phyloP scores from a whole-genome alignment of 1,284 basidiomycete species.

The Moniliophthora roreri region DNA sequence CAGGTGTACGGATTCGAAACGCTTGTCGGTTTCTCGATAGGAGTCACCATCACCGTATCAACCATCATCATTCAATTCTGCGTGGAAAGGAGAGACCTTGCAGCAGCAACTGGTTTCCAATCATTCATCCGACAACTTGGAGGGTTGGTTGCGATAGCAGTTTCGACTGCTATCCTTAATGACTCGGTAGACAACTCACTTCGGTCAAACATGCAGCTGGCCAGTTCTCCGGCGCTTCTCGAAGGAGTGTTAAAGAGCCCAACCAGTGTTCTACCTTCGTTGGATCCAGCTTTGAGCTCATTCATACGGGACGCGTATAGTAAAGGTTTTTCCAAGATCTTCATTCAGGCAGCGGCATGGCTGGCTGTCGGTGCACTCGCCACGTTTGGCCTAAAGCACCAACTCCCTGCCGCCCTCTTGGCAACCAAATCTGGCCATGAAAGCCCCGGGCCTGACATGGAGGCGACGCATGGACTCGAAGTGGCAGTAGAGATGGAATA shows the following conservation, averaged over 20 bases:
- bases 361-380: background rate
- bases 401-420: background rate
- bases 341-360: background rate
- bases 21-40: constrained; percentile 1
- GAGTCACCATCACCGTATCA: constrained; percentile 1
- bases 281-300: background rate
- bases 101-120: background rate
- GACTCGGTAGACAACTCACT: background rate
- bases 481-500: too few species aligned
- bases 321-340: background rate
- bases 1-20: background rate
- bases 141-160: background rate
- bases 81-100: background rate
- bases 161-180: background rate
- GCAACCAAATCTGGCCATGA: background rate
- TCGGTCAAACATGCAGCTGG: background rate
- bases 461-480: too few species aligned
- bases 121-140: constrained; percentile 1
- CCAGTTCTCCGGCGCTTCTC: background rate
- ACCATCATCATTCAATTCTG: background rate
- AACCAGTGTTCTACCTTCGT: constrained; percentile 1
- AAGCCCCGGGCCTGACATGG: too few species aligned
- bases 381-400: background rate
- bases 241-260: background rate
- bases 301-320: background rate